Evolutionary conservation across 371 early-diverging fungal genomes (phyloP), one percentile per base, ranked within the genome.

Genomic region (Apophysomyces variabilis): DNA sequence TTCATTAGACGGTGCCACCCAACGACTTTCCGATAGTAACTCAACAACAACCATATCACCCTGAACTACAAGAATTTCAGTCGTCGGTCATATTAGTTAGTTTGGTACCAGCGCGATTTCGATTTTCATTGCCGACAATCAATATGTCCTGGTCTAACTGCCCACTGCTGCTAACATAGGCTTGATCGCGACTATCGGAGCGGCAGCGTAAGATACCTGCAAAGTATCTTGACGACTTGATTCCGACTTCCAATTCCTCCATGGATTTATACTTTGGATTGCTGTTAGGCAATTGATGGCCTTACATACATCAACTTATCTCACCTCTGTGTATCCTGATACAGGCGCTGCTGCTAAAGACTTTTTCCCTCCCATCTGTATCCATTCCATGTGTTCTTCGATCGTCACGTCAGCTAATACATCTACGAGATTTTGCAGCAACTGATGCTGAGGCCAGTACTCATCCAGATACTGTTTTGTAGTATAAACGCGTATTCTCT

Each of bases 11-110:
- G 81, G 74, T 1, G 75, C 72, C 8, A 74, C 66, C 92, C 91
- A 90, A 63, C 90, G 79, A 41, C 66, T 75, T 62, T 84, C 80
- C n/a, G 89, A 87, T 14, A 94, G 67, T 0, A 93, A 56, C 62
- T 92, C 86, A 11, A 95, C 89, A 5, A 92, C 93, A 4, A 95
- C 95, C 7, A 85, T 61, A 67, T 96, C 96, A 8, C 96, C 96
- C 35, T 93, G 87, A 35, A 93, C 90, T 83, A 35, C 26, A 13
- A 26, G 45, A 11, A 18, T 21, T 50, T 50, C 21, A 50, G 54
- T 39, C 32, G 41, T n/a, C 0, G 6, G 14, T 9, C 36, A 7
- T 63, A 4, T 38, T 61, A 44, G 12, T 38, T 21, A 41, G 39
- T 64, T 21, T n/a, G 35, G 64, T 74, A 80, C 84, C 84, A 65